These are phyloP conservation scores for Phytophthora sp. DNA, from an alignment of 352 stramenopile species.

Conservation along the genomic window DNA sequence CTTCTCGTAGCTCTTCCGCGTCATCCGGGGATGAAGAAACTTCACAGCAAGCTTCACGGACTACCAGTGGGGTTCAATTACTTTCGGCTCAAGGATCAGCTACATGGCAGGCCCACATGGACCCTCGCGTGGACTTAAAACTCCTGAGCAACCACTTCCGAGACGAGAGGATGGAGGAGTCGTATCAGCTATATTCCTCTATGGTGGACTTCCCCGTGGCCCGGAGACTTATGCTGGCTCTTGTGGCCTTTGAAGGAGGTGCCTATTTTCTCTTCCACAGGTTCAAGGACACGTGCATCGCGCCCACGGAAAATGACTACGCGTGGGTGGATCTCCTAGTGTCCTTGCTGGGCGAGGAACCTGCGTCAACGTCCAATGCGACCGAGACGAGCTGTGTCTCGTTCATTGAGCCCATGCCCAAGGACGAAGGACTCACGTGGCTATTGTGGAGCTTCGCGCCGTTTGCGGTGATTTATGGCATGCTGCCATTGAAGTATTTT, in stretches of 20 bases:
- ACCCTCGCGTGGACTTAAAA: conserved; percentile 59
- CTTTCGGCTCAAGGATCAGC: conserved; percentile 48
- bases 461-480: conserved; percentile 60
- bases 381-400: conserved; percentile 36
- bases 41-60: neutral
- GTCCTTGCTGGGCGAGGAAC: conserved; percentile 22
- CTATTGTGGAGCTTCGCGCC: conserved; percentile 71
- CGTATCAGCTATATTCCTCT: conserved; percentile 84
- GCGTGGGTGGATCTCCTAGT: conserved; percentile 35
- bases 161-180: conserved; percentile 73
- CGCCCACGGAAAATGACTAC: conserved; percentile 37
- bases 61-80: conserved; percentile 33
- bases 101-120: conserved; percentile 57
- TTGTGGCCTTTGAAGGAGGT: conserved; percentile 60
- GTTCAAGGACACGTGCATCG: conserved; percentile 49
- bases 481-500: conserved; percentile 74
- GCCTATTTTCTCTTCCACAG: conserved; percentile 62
- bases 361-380: conserved; percentile 4
- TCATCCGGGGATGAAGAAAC: conserved; percentile 20
- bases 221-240: conserved; percentile 61
- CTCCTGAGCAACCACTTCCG: conserved; percentile 74
- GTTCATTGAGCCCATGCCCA: conserved; percentile 34
- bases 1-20: conserved; percentile 22
- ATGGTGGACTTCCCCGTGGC: conserved; percentile 68
- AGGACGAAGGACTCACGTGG: conserved; percentile 41